A percentile compares a stretch with the other conserved stretches of the same genome.
These are phyloP conservation scores for Arctium lappa DNA, from an alignment of 129 eudicot species.

Conservation along the genomic window DNA sequence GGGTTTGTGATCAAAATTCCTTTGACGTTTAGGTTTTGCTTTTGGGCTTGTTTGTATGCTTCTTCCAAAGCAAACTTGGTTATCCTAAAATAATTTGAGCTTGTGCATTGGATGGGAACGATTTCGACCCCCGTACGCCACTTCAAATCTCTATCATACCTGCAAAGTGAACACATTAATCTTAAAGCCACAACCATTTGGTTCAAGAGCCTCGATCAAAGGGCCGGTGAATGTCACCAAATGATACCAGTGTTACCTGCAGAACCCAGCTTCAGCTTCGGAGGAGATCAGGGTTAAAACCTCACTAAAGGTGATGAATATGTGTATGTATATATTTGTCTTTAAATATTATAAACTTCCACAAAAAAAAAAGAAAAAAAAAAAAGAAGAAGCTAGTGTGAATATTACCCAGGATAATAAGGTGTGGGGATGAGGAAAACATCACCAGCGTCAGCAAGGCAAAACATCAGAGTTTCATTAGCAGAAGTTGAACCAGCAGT, in stretches of 20 bases:
- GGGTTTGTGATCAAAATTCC: too few species aligned
- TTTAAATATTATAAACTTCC: not conserved
- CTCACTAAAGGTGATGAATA: too few species aligned
- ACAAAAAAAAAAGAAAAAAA: not conserved
- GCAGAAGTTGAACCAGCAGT: constrained; percentile 54
- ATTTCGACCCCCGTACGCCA: constrained; percentile 53
- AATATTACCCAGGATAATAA: constrained; percentile 41
- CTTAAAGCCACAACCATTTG: not conserved
- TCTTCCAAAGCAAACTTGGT: constrained; percentile 34
- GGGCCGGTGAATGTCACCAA: too few species aligned
- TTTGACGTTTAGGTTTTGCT: constrained; percentile 11
- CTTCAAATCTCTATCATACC: constrained; percentile 49
- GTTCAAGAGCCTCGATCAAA: not conserved
- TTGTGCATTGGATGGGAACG: constrained; percentile 37
- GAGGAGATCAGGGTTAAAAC: too few species aligned
- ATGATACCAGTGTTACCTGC: too few species aligned
- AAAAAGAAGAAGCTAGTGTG: not conserved
- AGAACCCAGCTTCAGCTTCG: too few species aligned
- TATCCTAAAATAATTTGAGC: constrained; percentile 36
- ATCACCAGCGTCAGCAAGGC: constrained; percentile 1
- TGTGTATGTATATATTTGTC: not conserved
- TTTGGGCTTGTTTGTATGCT: constrained; percentile 40
- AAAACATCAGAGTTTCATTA: constrained; percentile 37
- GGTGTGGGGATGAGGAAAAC: constrained; percentile 49
- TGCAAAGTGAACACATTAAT: not conserved